phyloP scores from a whole-genome alignment of 495 filamentous ascomycete species.

The Pyrenopolyporus hunteri region DNA sequence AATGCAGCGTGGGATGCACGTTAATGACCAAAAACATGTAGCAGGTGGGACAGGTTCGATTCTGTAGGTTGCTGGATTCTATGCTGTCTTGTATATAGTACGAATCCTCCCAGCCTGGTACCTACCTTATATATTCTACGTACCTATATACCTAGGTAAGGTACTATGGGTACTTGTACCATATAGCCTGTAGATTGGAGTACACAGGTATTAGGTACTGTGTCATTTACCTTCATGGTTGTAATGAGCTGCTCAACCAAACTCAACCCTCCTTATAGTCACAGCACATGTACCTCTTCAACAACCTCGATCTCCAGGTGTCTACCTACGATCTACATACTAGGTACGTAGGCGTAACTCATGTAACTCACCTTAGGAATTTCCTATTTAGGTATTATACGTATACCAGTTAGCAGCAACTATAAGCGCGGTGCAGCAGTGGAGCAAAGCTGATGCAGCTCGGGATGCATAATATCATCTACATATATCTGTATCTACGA shows the following conservation, averaged over 20 bases:
- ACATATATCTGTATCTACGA: neutral
- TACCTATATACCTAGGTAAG: too few species aligned
- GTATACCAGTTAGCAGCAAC: neutral
- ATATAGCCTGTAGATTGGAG: too few species aligned
- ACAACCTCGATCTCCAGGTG: too few species aligned
- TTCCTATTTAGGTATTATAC: constrained; percentile 3
- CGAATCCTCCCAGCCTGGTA: neutral
- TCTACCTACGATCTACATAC: neutral
- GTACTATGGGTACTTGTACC: too few species aligned
- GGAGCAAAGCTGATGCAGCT: constrained; percentile 1
- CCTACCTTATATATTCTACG: neutral
- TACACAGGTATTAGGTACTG: too few species aligned
- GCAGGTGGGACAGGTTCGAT: neutral
- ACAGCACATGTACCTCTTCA: too few species aligned
- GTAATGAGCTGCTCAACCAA: too few species aligned
- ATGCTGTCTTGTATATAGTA: neutral
- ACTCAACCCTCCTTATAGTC: too few species aligned
- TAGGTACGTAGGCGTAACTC: neutral
- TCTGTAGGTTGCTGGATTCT: neutral
- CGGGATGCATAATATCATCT: neutral
- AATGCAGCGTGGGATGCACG: constrained; percentile 4
- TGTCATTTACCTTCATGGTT: too few species aligned
- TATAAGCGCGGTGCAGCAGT: neutral
- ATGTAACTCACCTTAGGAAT: neutral
- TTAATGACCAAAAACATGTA: neutral